A percentile compares a stretch with the other conserved stretches of the same genome.
These are phyloP conservation scores for Saccharum spontaneum DNA, from an alignment of 176 grass and related monocot genomes.

Conservation along the genomic window DNA sequence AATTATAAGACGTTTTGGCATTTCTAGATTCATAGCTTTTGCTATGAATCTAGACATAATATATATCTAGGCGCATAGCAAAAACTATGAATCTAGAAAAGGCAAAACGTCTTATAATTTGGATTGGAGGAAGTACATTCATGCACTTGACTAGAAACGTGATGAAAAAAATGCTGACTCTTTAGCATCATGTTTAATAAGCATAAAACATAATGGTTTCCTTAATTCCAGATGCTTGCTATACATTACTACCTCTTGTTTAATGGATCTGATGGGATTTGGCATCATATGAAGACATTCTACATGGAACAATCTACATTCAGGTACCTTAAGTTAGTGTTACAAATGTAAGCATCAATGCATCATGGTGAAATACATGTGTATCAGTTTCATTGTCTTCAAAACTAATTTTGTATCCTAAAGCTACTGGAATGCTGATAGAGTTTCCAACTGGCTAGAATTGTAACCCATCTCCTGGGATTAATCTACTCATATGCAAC, in stretches of 20 bases:
- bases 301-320: constrained; percentile 76
- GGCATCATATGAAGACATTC: constrained; percentile 87
- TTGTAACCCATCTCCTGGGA: neutral
- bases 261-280: constrained; percentile 77
- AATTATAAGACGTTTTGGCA: too few relatives aligned
- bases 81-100: too few relatives aligned
- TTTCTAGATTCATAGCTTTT: too few relatives aligned
- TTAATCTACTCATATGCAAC: neutral
- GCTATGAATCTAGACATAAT: too few relatives aligned
- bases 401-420: neutral
- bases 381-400: neutral
- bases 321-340: constrained; percentile 50
- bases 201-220: constrained; percentile 8
- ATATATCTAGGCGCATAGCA: too few relatives aligned
- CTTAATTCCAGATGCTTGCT: constrained; percentile 73
- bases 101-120: too few relatives aligned
- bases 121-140: neutral
- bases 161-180: neutral
- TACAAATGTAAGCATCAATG: constrained; percentile 8
- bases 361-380: constrained; percentile 9
- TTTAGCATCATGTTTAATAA: constrained; percentile 31
- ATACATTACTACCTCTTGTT: constrained; percentile 96
- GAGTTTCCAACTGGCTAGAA: neutral
- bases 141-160: neutral
- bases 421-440: neutral